Conservation (phyloP, 2,329 filamentous ascomycete genomes). For the Neoscytalidium dimidiatum region DNA sequence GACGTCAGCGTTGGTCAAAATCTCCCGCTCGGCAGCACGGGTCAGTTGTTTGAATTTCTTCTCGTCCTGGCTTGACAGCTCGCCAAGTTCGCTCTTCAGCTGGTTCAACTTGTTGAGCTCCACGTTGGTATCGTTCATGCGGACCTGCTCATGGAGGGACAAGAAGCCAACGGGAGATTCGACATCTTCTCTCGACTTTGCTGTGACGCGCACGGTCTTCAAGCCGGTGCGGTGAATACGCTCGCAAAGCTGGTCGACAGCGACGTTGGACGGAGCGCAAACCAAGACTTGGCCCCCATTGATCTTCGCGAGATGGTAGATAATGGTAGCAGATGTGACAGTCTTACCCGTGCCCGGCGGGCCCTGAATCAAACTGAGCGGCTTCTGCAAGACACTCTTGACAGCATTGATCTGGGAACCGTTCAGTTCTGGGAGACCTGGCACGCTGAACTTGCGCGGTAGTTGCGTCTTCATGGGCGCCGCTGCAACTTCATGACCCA, state of each 20-base stretch:
- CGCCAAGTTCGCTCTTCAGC: conserved; percentile 87
- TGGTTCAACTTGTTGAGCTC: conserved; percentile 91
- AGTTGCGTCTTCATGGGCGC: conserved; percentile 94
- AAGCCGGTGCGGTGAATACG: conserved; percentile 92
- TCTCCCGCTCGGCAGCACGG: conserved; percentile 90
- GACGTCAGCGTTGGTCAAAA: conserved; percentile 91
- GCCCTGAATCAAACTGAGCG: conserved; percentile 92
- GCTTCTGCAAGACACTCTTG: conserved; percentile 90
- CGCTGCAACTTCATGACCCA: conserved; percentile 91
- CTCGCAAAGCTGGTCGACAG: conserved; percentile 96
- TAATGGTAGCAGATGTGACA: conserved; percentile 96
- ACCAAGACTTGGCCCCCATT: conserved; percentile 94
- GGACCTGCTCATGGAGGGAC: conserved; percentile 93
- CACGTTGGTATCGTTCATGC: conserved; percentile 94
- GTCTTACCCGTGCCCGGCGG: conserved; percentile 98
- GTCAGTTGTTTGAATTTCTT: conserved; percentile 98
- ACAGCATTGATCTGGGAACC: conserved; percentile 95
- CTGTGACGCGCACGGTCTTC: conserved; percentile 97
- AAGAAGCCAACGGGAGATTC: conserved; percentile 97
- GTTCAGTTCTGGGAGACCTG: conserved; percentile 91
- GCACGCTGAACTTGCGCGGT: conserved; percentile 95
- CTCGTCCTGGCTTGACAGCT: conserved; percentile 92
- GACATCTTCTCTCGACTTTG: conserved; percentile 97
- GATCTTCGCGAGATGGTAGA: conserved; percentile 94
- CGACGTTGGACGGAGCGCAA: conserved; percentile 96